Base-by-base conservation (phyloP, 225 moss, liverwort and hornwort genomes). In the Anthoceros angustus region DNA sequence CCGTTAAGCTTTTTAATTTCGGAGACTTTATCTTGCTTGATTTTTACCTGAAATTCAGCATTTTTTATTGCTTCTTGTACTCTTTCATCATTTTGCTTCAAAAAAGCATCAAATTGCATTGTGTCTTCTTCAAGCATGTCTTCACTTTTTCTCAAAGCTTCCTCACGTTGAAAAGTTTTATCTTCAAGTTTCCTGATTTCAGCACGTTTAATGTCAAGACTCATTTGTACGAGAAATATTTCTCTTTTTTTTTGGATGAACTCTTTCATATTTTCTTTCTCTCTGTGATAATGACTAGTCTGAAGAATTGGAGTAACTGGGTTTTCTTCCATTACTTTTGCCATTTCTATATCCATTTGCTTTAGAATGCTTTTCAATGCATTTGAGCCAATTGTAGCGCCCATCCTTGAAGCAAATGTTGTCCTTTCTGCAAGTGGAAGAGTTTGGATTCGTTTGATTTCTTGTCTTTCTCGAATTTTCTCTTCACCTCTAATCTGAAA, bases 131-230 rank as follows among this genome's bases (percentile, higher is more conserved):
- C 89, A 62, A 93, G 73, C 87, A 93, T 77, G 25, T 82, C 80
- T 72, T 93, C 87, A 64, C 93, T 93, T 71, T 89, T 93, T 69
- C 82, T 82, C 74, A 89, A 65, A 9, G 92, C 85, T 83, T 93
- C 93, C 75, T 93, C 89, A 45, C 85, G 85, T 62, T 89, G 89
- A 73, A 83, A 86, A 50, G 82, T 93, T 7, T 77, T 81, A 67
- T 93, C 93, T 65, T 93, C 89, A 70, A 93, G 85, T 70, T 93
- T 93, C 23, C 87, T 86, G 64, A 93, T 93, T 69, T 93, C 93
- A 49, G 89, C 83, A 62, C 87, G 77, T 68, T 89, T 87, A 9
- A 89, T 93, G 62, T 93, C 93, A 71, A 93, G 73, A 71, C 87
- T 89, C 93, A 93, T 93, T 74, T 93, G 93, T 9, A 93, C 93